Base-by-base conservation (phyloP, 495 filamentous ascomycete genomes). In the Penicillium taxi region DNA sequence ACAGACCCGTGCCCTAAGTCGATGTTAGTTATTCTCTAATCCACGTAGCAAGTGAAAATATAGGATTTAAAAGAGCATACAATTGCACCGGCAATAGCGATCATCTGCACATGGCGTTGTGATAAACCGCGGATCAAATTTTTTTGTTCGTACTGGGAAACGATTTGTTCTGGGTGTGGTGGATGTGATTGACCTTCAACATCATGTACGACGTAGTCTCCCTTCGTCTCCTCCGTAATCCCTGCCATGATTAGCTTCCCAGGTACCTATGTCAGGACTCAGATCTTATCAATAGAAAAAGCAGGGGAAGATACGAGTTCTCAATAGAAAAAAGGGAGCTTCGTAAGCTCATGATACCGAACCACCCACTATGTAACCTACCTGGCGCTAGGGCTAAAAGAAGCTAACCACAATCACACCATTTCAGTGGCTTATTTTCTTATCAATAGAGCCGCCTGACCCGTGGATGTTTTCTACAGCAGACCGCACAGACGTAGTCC, bases 51-150 rank as follows among this genome's bases (percentile, higher is more conserved):
- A 15, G n/a, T 13, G 11, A 35, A 16, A 23, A 19, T 4, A 17
- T 9, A 24, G 20, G 9, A 24, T 24, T 24, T 11, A 11, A 11
- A 11, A 24, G 6, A 5, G 40, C 58, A 15, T 52, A 64, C 61
- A 45, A 80, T 78, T 8, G 74, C 74, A 23, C 73, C 74, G 5
- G 71, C 72, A 20, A 78, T 66, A 13, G 74, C 74, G 41, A 77
- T 69, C 66, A 80, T 74, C 40, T 76, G 73, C 9, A 73, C 64
- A 44, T 77, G 73, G 9, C 73, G 62, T 18, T 72, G 55, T 13
- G 48, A 56, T 19, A 67, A 36, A 2, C 62, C 61, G 11, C 60
- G 50, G 3, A 52, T 37, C 23, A 66, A 42, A 33, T 47, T 53
- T 20, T 47, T 41, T 13, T 26, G 48, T 38, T 55, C 52, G 31